Conservation (phyloP, 1,284 basidiomycete genomes). For the Pseudomicrostroma phylloplanum region DNA sequence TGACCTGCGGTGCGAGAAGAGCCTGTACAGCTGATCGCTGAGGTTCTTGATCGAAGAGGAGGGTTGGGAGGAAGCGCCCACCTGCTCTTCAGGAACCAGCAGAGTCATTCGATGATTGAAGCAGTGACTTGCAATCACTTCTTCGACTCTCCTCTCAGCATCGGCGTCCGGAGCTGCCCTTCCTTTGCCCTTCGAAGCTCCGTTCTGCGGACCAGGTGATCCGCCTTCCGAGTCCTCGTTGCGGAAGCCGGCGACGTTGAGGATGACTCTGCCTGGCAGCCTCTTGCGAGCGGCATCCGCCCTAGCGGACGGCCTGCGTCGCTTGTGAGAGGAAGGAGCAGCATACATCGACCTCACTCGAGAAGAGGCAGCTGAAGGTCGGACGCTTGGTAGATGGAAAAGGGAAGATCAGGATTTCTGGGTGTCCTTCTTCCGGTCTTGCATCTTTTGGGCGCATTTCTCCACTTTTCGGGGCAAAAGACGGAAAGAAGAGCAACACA, state of each 20-base stretch:
- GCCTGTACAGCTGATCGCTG: not conserved
- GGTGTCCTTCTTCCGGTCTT: not conserved
- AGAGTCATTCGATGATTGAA: conserved; percentile 30
- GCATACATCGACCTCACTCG: not conserved
- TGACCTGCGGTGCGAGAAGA: not conserved
- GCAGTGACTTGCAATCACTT: conserved; percentile 25
- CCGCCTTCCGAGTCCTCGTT: not conserved
- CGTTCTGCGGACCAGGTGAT: no score
- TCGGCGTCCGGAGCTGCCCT: not conserved
- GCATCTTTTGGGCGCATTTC: no score
- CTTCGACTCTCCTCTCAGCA: conserved; percentile 7
- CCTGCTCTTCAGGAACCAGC: no score
- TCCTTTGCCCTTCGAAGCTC: not conserved
- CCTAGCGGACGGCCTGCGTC: not conserved
- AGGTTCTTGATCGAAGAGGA: not conserved
- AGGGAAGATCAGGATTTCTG: not conserved
- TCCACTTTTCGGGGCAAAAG: no score
- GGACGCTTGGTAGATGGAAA: not conserved
- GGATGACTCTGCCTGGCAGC: not conserved
- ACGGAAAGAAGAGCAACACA: no score
- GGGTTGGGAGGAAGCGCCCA: not conserved
- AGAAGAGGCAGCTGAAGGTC: no score
- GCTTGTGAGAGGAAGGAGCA: not conserved
- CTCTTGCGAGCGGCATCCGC: not conserved
- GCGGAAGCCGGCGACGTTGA: not conserved